phyloP scores from a whole-genome alignment of 768 basidiomycete species.

The Rhizopogon sp. region DNA sequence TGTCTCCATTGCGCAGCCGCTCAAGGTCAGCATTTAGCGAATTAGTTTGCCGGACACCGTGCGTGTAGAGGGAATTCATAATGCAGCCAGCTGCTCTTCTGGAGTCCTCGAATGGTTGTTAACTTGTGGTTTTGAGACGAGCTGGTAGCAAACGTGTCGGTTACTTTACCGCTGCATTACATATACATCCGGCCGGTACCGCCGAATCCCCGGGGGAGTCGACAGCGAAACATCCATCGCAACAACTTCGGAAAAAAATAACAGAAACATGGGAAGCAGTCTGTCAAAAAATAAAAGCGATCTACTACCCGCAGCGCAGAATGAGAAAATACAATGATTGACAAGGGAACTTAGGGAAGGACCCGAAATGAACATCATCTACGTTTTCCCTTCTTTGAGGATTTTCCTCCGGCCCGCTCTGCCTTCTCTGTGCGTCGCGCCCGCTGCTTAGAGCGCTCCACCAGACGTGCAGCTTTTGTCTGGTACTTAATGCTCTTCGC shows the following conservation, averaged over 20 bases:
- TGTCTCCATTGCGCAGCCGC: constrained; percentile 74
- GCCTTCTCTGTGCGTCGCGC: constrained; percentile 68
- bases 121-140: not conserved
- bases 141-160: constrained; percentile 2
- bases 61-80: constrained; percentile 96
- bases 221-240: not conserved
- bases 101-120: not conserved
- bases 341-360: not conserved
- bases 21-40: constrained; percentile 86
- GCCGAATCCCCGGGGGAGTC: not conserved
- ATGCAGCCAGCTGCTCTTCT: constrained; percentile 12
- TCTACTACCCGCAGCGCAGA: not conserved
- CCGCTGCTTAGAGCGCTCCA: constrained; percentile 58
- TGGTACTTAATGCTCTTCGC: constrained; percentile 58
- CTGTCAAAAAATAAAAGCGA: not conserved
- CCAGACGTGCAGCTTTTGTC: constrained; percentile 60
- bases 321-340: not conserved
- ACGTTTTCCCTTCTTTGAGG: constrained; percentile 33
- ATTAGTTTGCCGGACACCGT: constrained; percentile 87
- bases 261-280: not conserved
- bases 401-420: constrained; percentile 63
- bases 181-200: not conserved
- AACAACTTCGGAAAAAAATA: not conserved
- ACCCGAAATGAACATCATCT: constrained; percentile 3
- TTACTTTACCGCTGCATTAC: not conserved